These are phyloP conservation scores for Cocos nucifera DNA, from an alignment of 176 grass and related monocot genomes.

Conservation along the genomic window DNA sequence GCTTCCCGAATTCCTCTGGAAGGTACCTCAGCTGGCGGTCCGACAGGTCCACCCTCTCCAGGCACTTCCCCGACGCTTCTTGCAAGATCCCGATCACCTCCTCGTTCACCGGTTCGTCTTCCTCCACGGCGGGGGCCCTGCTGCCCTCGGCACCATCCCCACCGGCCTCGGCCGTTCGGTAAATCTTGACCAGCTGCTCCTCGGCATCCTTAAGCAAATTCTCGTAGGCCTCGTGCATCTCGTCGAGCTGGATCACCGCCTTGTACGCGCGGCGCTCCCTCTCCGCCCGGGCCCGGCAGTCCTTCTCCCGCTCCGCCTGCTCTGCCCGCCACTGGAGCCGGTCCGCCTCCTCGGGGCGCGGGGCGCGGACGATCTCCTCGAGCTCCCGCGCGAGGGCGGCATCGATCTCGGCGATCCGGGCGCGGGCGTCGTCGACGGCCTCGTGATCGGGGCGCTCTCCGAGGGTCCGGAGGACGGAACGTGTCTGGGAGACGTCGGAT, in stretches of 20 bases:
- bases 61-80: conserved; percentile 32
- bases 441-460: conserved; percentile 56
- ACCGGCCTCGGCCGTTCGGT: conserved; percentile 33
- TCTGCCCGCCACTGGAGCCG: conserved; percentile 3
- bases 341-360: conserved; percentile 8
- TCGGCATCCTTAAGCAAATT: conserved; percentile 54
- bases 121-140: neutral
- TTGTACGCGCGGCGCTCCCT: conserved; percentile 27
- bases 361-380: conserved; percentile 15
- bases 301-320: conserved; percentile 12
- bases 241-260: conserved; percentile 58
- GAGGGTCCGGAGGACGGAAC: conserved; percentile 47
- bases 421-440: conserved; percentile 46
- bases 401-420: conserved; percentile 20
- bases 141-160: conserved; percentile 2
- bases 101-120: conserved; percentile 27
- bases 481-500: conserved; percentile 43
- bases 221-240: conserved; percentile 68
- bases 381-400: conserved; percentile 10
- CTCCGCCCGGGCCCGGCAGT: conserved; percentile 4
- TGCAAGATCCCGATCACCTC: conserved; percentile 67
- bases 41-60: conserved; percentile 36
- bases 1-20: conserved; percentile 12
- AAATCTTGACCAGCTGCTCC: conserved; percentile 53
- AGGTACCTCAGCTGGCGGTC: neutral